These are phyloP conservation scores for Zea mays DNA, from an alignment of 176 grass and related monocot genomes.

Conservation along the genomic window Zm-B73-REFERENCE-NAM-5.0 NC_050103.1:148329001-148329500, in stretches of 20 bases:
- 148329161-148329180: not conserved
- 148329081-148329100: slow-evolving; percentile 13
- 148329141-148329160: not conserved
- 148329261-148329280: not conserved
- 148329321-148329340: not conserved
- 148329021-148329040: slow-evolving; percentile 86
- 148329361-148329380: not conserved
- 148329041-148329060: slow-evolving; percentile 63
- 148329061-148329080: slow-evolving; percentile 25
- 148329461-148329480: slow-evolving; percentile 82
- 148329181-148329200: slow-evolving; percentile 25
- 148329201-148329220: not conserved
- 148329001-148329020: slow-evolving; percentile 74
- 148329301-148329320: not conserved
- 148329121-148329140: slow-evolving; percentile 16
- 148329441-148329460: slow-evolving; percentile 53
- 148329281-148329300: not conserved
- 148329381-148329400: no score
- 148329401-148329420: slow-evolving; percentile 2
- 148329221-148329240: not conserved
- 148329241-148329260: not conserved
- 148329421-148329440: not conserved
- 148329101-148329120: not conserved
- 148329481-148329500: slow-evolving; percentile 78
- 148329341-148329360: slow-evolving; percentile 3